Evolutionary conservation across 2,329 filamentous ascomycete genomes (phyloP).

Genomic region (Curvularia sp.): DNA sequence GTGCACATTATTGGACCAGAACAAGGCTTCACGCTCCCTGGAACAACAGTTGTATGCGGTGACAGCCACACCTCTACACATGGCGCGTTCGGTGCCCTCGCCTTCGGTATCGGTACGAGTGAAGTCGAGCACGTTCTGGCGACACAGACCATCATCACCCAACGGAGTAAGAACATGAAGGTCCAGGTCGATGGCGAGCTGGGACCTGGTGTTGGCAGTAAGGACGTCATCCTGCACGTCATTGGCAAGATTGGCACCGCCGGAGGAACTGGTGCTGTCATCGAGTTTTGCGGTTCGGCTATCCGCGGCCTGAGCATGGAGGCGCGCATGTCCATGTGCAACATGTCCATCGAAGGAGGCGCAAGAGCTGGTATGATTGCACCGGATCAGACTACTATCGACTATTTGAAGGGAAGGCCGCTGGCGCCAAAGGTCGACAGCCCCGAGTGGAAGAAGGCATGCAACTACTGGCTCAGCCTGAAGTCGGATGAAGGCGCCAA

Average conservation of each 20-base stretch:
- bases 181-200: conserved; percentile 93
- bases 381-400: conserved; percentile 90
- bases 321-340: conserved; percentile 98
- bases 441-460: conserved; percentile 86
- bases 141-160: conserved; percentile 93
- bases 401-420: conserved; percentile 91
- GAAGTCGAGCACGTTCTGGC: conserved; percentile 98
- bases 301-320: conserved; percentile 92
- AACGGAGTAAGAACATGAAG: conserved; percentile 98
- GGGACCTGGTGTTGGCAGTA: conserved; percentile 89
- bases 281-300: conserved; percentile 96
- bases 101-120: conserved; percentile 96
- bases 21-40: conserved; percentile 97
- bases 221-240: conserved; percentile 90
- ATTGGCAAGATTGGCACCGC: conserved; percentile 96
- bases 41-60: conserved; percentile 95
- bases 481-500: conserved; percentile 86
- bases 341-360: conserved; percentile 98
- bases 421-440: conserved; percentile 85
- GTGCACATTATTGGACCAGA: conserved; percentile 98
- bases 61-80: conserved; percentile 99
- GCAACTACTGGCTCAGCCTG: conserved; percentile 85
- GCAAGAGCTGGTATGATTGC: conserved; percentile 97
- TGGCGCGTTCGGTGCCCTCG: conserved; percentile 92
- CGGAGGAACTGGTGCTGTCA: conserved; percentile 91